Evolutionary conservation across 73 alveolate species (phyloP), one percentile per base, ranked within the genome.

Genomic region (Blepharisma japonicum): DNA sequence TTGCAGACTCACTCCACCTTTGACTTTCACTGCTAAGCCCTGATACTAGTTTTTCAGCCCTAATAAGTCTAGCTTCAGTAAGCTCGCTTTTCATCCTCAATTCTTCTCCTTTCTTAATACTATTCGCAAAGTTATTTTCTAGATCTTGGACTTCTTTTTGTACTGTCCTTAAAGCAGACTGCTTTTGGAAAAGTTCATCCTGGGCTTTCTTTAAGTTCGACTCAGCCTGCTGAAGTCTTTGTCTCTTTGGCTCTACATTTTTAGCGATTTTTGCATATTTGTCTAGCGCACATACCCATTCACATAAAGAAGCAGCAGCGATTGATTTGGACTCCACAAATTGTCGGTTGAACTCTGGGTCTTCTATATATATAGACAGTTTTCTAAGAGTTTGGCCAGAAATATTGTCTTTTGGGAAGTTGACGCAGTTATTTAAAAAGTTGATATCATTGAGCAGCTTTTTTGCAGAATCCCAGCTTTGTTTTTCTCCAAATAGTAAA

Each of bases 11-110:
- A 74, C 86, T 90, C 98, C 98, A 92, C 82, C 99, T 93, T 51
- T 87, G 92, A 20, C 96, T 90, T 83, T 97, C 99, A 88, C 94
- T 96, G 71, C 95, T 96, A 27, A 97, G 92, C 66, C 99, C 99
- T 55, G 90, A 94, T 54, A 95, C 98, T 68, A 97, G 81, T 86
- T 95, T 95, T 72, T 96, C 99, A 3, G 99, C 99, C 88, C 99
- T 93, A 6, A 79, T 91, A 78, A 91, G 90, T 79, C 96, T 83
- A 4, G 92, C 85, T 78, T 97, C 97, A 71, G 97, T 96, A 47
- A 87, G 83, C 77, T 95, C 93, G 74, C 93, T 83, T 49, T 94
- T 89, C 70, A 91, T 82, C 61, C 89, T 94, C 66, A 95, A 83
- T 82, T 94, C 97, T 85, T 94, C 97, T 55, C 94, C 82, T 78